Evolutionary conservation across 2,329 filamentous ascomycete species (phyloP).

Genomic region (Sporothrix schenckii): DNA sequence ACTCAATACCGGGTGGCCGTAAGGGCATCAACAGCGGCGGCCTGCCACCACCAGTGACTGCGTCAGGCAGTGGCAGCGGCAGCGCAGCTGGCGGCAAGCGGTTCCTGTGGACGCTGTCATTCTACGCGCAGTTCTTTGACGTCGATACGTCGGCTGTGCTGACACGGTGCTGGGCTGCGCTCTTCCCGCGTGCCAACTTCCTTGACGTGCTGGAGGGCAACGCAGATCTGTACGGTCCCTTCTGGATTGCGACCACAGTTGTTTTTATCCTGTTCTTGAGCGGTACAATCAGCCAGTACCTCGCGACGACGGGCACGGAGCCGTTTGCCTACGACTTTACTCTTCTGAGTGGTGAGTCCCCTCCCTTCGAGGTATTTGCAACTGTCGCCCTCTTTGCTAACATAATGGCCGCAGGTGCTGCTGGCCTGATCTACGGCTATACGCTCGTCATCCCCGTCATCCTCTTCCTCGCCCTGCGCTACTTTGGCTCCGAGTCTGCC

Average conservation of each 20-base stretch:
- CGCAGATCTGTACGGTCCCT: conserved; percentile 92
- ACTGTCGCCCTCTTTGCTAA: conserved; percentile 26
- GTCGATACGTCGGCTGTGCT: conserved; percentile 92
- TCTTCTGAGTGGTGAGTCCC: conserved; percentile 72
- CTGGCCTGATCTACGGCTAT: conserved; percentile 93
- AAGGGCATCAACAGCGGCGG: conserved; percentile 54
- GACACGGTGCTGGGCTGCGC: conserved; percentile 80
- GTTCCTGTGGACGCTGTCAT: conserved; percentile 87
- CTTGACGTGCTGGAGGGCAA: conserved; percentile 96
- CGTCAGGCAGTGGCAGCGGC: conserved; percentile 46
- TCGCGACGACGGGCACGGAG: conserved; percentile 67
- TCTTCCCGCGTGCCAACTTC: conserved; percentile 92
- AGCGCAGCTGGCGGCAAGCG: conserved; percentile 65
- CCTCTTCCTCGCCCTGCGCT: conserved; percentile 85
- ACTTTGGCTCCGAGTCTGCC: conserved; percentile 92
- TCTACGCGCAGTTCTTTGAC: conserved; percentile 98
- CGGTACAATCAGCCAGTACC: conserved; percentile 90
- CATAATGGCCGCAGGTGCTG: conserved; percentile 61
- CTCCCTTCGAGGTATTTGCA: background rate
- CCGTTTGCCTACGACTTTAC: conserved; percentile 91
- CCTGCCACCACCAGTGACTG: conserved; percentile 61
- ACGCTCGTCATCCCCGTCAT: conserved; percentile 82
- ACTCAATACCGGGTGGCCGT: conserved; percentile 54
- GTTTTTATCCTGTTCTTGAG: conserved; percentile 94
- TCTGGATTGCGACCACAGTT: conserved; percentile 98